Evolutionary conservation across 352 stramenopile genomes (phyloP), one percentile per base, ranked within the genome.

Genomic region (Pythium biforme): DNA sequence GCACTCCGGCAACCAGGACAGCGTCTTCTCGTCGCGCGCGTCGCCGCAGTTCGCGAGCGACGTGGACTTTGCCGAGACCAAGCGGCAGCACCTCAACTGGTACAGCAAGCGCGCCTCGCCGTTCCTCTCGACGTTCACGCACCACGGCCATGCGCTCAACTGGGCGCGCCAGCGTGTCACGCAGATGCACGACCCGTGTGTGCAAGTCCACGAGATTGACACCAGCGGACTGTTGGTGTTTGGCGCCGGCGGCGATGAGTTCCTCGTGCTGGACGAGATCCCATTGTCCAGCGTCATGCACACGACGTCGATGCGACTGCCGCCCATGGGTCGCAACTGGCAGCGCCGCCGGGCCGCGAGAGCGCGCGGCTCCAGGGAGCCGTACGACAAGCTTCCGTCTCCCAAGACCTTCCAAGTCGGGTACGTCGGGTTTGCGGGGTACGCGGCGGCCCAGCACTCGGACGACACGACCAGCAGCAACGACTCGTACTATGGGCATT

Each of bases 251-350:
- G 46, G 46, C 25, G 46, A 33, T 25, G 46, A 53, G 25, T 53
- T 53, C 46, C 46, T 53, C 46, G 46, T 53, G 46, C 46, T 52
- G 23, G 46, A 52, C 46, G 46, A 52, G 46, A 52, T 52, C 46
- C 46, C 46, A 23, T 23, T 34, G 23, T 9, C 7, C 25, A 33
- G 34, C 17, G 46, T 52, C 11, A 33, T 52, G 23, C 11, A 52
- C 17, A 52, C 46, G 9, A n/a, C 26, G 25, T 52, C 46, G 11
- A 33, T 52, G 46, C 46, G 46, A 4, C 10, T 26, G 20, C 22
- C 22, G 14, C 20, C 25, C 20, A 14, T 12, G 11, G 25, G 46
- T 7, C 46, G 22, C 20, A 19, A n/a, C 22, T 23, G 20, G 6
- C 22, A 19, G 3, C 5, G 25, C 2, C 43, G 43, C 15, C 12